Conservation (phyloP, 2,329 filamentous ascomycete genomes). For the Fusarium sterilihyphosum region DNA sequence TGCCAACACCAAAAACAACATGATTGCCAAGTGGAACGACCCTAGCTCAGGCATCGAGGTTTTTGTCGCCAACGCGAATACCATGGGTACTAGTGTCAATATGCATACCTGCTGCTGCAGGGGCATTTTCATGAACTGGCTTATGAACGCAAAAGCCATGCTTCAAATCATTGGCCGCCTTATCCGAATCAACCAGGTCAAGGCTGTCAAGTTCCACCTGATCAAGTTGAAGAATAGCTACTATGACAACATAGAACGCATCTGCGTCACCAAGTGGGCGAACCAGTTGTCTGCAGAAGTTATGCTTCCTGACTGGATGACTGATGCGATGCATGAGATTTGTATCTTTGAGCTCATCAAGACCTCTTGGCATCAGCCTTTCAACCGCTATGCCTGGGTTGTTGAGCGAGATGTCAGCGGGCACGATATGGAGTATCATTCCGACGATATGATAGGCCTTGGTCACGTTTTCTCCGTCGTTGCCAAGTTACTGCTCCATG, state of each 20-base stretch:
- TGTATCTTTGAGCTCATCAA: background rate
- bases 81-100: background rate
- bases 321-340: background rate
- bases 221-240: background rate
- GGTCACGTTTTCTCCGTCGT: background rate
- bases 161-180: background rate
- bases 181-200: background rate
- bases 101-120: background rate
- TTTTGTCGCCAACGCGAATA: background rate
- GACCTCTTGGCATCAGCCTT: background rate
- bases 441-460: background rate
- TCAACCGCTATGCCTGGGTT: background rate
- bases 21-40: background rate
- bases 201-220: background rate
- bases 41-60: background rate
- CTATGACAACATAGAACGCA: background rate
- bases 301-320: background rate
- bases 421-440: background rate
- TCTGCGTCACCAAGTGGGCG: background rate
- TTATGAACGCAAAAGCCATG: background rate
- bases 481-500: background rate
- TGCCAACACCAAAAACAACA: background rate
- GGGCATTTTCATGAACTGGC: background rate
- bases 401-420: background rate
- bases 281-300: background rate